Base-by-base conservation (phyloP, 192 early-diverging fungal genomes). In the Linnemannia elongata region DNA sequence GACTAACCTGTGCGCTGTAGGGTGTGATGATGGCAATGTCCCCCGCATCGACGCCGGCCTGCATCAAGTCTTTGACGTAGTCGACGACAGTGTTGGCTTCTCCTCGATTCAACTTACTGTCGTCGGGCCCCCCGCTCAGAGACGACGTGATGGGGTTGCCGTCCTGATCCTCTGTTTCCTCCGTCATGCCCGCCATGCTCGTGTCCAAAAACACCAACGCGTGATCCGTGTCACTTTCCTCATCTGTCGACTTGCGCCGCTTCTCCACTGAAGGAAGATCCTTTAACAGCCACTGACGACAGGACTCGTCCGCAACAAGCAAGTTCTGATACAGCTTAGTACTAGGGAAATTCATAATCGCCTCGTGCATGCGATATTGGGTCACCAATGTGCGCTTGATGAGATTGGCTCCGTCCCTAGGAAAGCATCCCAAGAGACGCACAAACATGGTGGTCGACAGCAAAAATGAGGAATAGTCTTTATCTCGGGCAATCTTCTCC, bases 311-410 rank as follows among this genome's bases (percentile, higher is more conserved):
- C 1, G 96, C 93, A 1, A 89, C 89, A 33, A 98, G 90, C 36
- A 91, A 55, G 20, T 90, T 89, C 22, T 94, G 92, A 87, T 99
- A 99, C 36, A 99, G 88, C 54, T 88, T 87, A 15, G 90, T 75
- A 17, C 93, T 90, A 13, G 97, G 94, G 42, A 96, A 97, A 7
- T 89, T 76, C 94, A 95, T 96, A 55, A 99, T 97, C 41, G 86
- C 75, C 49, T 93, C 86, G 85, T 99, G 91, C 97, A 97, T 98
- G 36, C 97, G 94, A 79, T 99, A 99, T 88, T 99, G 97, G 1
- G 93, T 93, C 5, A 91, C 90, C 15, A 99, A 88, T 89, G 98
- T 92, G 38, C 90, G 74, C 77, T 95, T 95, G 72, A 95, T 89
- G 6, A 74, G 55, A 1, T 81, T 79, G 22, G 95, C 94, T 3